Evolutionary conservation across 345 rosid genomes (phyloP).

Genomic region (Corchorus capsularis): DNA sequence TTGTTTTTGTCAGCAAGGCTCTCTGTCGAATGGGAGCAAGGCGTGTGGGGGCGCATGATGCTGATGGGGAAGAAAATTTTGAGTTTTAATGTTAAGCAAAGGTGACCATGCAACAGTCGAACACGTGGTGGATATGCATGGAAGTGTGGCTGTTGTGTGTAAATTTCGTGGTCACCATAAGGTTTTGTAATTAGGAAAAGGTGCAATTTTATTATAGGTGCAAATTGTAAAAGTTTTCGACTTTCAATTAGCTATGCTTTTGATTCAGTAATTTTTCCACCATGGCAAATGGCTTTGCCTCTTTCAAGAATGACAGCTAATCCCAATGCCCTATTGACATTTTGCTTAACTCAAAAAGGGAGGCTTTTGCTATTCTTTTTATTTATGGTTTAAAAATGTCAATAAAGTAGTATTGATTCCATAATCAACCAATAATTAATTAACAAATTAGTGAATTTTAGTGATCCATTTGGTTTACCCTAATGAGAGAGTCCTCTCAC

Average conservation of each 20-base stretch:
- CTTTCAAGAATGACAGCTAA: not conserved
- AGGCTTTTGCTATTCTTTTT: too few species aligned
- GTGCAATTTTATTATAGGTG: not conserved
- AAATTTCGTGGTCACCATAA: not conserved
- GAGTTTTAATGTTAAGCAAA: not conserved
- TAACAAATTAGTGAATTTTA: too few species aligned
- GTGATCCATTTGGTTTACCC: too few species aligned
- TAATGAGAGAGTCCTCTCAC: too few species aligned
- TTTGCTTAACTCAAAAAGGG: not conserved
- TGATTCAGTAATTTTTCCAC: not conserved
- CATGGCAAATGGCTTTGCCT: not conserved
- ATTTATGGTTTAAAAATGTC: too few species aligned
- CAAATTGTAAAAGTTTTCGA: not conserved
- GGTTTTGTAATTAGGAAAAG: not conserved
- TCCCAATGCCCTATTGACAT: not conserved
- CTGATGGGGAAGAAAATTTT: not conserved
- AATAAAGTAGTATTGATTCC: too few species aligned
- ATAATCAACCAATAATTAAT: too few species aligned
- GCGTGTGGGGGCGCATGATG: not conserved
- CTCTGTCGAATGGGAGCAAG: not conserved
- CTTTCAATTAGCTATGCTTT: not conserved
- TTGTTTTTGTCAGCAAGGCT: not conserved
- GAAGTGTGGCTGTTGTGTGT: slow-evolving; percentile 4
- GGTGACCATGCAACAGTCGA: not conserved
- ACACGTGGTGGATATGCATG: not conserved